Evolutionary conservation across 108 stramenopile species (phyloP).

Genomic region (Cyclotella choctawhatcheeana): DNA sequence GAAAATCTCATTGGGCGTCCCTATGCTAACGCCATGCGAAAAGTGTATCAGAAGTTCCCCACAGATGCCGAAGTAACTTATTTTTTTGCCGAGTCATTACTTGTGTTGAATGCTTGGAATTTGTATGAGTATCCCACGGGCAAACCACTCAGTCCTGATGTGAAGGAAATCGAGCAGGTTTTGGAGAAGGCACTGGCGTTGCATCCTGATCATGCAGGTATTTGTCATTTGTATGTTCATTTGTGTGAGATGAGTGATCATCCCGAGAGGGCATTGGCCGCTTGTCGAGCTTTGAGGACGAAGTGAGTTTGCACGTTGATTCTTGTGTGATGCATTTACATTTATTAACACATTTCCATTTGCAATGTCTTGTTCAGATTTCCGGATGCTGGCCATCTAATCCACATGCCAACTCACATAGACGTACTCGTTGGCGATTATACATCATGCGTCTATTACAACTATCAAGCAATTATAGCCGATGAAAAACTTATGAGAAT

Average conservation of each 20-base stretch:
- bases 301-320: conserved; percentile 36
- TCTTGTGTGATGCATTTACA: background rate
- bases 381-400: conserved; percentile 83
- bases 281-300: conserved; percentile 63
- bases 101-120: conserved; percentile 89
- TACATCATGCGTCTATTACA: conserved; percentile 75
- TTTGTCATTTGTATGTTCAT: conserved; percentile 89
- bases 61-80: conserved; percentile 80
- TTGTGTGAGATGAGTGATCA: conserved; percentile 83
- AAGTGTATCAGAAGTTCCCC: conserved; percentile 65
- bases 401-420: conserved; percentile 89
- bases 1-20: conserved; percentile 72
- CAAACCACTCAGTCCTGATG: conserved; percentile 65
- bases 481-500: conserved; percentile 66
- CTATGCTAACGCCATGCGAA: conserved; percentile 74
- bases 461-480: conserved; percentile 71
- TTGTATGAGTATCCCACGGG: conserved; percentile 87
- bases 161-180: conserved; percentile 61
- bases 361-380: conserved; percentile 37
- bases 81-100: conserved; percentile 75
- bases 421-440: conserved; percentile 90
- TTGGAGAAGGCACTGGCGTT: conserved; percentile 63
- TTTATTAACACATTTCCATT: too few relatives aligned
- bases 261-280: conserved; percentile 70
- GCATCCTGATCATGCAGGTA: conserved; percentile 78